phyloP scores from a whole-genome alignment of 1,284 basidiomycete genomes.

The Ustilago crameri region DNA sequence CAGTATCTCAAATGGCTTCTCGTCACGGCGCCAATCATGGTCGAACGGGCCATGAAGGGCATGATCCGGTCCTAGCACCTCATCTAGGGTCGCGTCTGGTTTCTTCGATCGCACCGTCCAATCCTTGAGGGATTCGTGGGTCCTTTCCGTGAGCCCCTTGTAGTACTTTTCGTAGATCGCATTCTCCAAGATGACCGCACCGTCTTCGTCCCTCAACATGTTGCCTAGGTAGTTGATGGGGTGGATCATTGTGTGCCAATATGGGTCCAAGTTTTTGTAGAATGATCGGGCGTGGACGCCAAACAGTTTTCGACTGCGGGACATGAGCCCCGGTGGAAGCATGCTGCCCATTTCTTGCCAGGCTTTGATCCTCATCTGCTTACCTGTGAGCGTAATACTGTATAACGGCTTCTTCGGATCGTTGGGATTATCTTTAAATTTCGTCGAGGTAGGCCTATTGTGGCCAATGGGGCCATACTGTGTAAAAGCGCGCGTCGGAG shows the following conservation, averaged over 20 bases:
- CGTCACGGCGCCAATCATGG: background rate
- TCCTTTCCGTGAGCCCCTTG: background rate
- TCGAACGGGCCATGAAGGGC: slow-evolving; percentile 13
- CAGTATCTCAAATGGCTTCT: slow-evolving; percentile 6
- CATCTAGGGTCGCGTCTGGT: background rate
- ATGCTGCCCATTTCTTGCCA: slow-evolving; percentile 3
- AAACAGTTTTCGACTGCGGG: slow-evolving; percentile 6
- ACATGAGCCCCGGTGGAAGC: slow-evolving; percentile 8
- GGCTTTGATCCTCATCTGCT: slow-evolving; percentile 2
- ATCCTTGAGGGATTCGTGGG: too few species aligned
- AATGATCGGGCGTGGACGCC: background rate
- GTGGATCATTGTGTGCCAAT: slow-evolving; percentile 10
- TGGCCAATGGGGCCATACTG: slow-evolving; percentile 1
- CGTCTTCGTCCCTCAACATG: slow-evolving; percentile 12
- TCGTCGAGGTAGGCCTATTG: background rate
- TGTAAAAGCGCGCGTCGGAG: too few species aligned
- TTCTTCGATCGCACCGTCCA: too few species aligned
- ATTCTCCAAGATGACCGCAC: slow-evolving; percentile 19
- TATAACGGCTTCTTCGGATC: slow-evolving; percentile 6
- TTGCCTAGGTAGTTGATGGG: slow-evolving; percentile 23
- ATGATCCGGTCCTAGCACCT: background rate
- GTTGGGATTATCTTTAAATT: slow-evolving; percentile 1
- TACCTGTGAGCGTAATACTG: background rate
- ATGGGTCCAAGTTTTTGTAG: background rate
- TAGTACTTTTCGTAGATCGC: slow-evolving; percentile 4